These are phyloP conservation scores for Blastocladiella emersonii DNA, from an alignment of 371 early-diverging fungal genomes.

Conservation along the genomic window DNA sequence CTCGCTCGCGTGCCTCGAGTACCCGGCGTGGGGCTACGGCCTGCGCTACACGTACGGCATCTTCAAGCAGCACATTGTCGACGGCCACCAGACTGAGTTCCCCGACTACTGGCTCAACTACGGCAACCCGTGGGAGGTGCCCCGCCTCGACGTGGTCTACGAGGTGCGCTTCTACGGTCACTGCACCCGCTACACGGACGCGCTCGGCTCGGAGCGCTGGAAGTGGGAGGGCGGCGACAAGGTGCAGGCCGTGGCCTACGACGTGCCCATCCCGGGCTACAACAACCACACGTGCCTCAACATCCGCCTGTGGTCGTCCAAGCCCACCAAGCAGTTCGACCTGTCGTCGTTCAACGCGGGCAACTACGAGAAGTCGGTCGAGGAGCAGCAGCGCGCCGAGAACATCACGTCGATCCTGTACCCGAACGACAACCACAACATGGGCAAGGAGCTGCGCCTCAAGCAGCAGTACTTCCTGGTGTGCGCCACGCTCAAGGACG, in stretches of 20 bases:
- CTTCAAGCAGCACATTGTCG: slow-evolving; percentile 79
- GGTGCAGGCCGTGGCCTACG: slow-evolving; percentile 74
- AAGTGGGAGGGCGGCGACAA: slow-evolving; percentile 71
- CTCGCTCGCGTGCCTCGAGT: slow-evolving; percentile 71
- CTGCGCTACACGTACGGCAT: slow-evolving; percentile 86
- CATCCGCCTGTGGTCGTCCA: slow-evolving; percentile 82
- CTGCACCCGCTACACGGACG: slow-evolving; percentile 47
- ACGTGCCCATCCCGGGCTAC: slow-evolving; percentile 26
- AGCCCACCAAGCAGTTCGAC: slow-evolving; percentile 59
- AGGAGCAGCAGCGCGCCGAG: slow-evolving; percentile 72
- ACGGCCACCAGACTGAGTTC: slow-evolving; percentile 78
- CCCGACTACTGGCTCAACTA: slow-evolving; percentile 80
- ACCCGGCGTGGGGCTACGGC: slow-evolving; percentile 79
- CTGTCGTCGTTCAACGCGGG: slow-evolving; percentile 77
- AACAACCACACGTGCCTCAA: slow-evolving; percentile 76
- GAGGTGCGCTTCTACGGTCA: slow-evolving; percentile 74
- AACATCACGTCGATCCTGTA: slow-evolving; percentile 73
- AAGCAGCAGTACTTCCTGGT: slow-evolving; percentile 93
- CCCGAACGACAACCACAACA: slow-evolving; percentile 86
- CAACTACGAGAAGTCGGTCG: slow-evolving; percentile 74
- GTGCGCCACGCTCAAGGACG: slow-evolving; percentile 70
- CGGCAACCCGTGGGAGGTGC: slow-evolving; percentile 87
- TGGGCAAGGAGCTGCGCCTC: slow-evolving; percentile 79
- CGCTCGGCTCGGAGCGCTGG: slow-evolving; percentile 38
- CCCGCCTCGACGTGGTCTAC: slow-evolving; percentile 69